phyloP scores from a whole-genome alignment of 805 yeast genomes.

The Wickerhamiella vanderwaltii region DNA sequence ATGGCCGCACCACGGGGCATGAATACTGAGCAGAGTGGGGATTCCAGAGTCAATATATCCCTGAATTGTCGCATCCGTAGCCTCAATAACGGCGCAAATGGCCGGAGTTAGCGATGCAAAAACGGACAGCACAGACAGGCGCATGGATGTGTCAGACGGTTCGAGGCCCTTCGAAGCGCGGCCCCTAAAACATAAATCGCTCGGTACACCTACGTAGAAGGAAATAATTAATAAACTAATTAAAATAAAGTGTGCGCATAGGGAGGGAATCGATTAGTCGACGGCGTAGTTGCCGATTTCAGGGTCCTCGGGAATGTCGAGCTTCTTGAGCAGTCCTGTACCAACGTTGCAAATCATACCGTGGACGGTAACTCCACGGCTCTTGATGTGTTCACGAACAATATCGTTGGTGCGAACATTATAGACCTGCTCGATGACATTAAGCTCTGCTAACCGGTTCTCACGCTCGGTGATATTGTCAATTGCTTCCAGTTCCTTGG shows the following conservation, averaged over 20 bases:
- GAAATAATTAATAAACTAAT: too few species aligned
- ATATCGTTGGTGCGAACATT: constrained; percentile 50
- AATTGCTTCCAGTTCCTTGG: constrained; percentile 37
- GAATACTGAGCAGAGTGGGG: constrained; percentile 55
- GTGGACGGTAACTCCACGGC: constrained; percentile 58
- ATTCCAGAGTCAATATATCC: constrained; percentile 45
- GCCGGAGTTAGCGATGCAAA: neutral
- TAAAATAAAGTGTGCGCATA: too few species aligned
- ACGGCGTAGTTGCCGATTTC: constrained; percentile 17
- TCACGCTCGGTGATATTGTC: constrained; percentile 43
- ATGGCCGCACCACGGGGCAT: constrained; percentile 87
- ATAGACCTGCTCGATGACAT: constrained; percentile 60
- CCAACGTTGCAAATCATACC: constrained; percentile 78
- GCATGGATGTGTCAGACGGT: constrained; percentile 1
- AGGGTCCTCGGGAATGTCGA: constrained; percentile 31
- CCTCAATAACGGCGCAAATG: constrained; percentile 24
- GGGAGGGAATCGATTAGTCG: too few species aligned
- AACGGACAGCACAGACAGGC: constrained; percentile 5
- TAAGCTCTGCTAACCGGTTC: constrained; percentile 57
- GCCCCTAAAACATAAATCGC: too few species aligned
- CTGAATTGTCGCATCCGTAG: constrained; percentile 45
- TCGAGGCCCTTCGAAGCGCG: too few species aligned
- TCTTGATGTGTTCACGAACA: constrained; percentile 51
- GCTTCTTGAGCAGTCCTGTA: constrained; percentile 47
- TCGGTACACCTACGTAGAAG: too few species aligned